phyloP scores from a whole-genome alignment of 1,139 yeast species.

The Kurtzmaniella natalensis region DNA sequence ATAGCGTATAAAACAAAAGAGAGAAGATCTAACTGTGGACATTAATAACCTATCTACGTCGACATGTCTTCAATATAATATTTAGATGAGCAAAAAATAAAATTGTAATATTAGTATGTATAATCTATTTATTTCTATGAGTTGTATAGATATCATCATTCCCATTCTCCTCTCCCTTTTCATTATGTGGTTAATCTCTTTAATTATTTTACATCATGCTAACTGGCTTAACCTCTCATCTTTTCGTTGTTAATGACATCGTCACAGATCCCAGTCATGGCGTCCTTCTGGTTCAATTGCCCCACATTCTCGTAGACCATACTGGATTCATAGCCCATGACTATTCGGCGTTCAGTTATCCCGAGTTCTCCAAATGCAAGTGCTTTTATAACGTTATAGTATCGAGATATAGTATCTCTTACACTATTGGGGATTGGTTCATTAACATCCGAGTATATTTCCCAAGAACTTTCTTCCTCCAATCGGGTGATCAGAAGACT shows the following conservation, averaged over 20 bases:
- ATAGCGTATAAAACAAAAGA: too few relatives aligned
- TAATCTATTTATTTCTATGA: not conserved
- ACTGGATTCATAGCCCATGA: slow-evolving; percentile 86
- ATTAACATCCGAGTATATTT: slow-evolving; percentile 87
- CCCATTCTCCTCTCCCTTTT: too few relatives aligned
- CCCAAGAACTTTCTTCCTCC: slow-evolving; percentile 95
- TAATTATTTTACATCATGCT: too few relatives aligned
- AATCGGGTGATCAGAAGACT: slow-evolving; percentile 74
- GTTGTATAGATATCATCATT: too few relatives aligned
- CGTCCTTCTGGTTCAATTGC: slow-evolving; percentile 66
- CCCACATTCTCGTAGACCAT: slow-evolving; percentile 73
- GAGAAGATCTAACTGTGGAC: too few relatives aligned
- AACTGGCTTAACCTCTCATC: slow-evolving; percentile 63
- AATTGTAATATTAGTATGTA: not conserved
- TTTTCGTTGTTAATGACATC: slow-evolving; percentile 71
- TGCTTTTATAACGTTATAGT: slow-evolving; percentile 78
- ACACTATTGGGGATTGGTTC: slow-evolving; percentile 61
- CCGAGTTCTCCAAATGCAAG: slow-evolving; percentile 81
- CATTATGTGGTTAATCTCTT: too few relatives aligned
- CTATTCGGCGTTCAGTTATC: slow-evolving; percentile 74
- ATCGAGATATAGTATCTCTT: slow-evolving; percentile 76
- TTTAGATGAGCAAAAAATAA: too few relatives aligned
- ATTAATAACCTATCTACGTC: too few relatives aligned
- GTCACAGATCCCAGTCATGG: slow-evolving; percentile 67
- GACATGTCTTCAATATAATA: too few relatives aligned